Evolutionary conservation across 2,329 filamentous ascomycete genomes (phyloP), one percentile per base, ranked within the genome.

Genomic region (Periconia digitata): DNA sequence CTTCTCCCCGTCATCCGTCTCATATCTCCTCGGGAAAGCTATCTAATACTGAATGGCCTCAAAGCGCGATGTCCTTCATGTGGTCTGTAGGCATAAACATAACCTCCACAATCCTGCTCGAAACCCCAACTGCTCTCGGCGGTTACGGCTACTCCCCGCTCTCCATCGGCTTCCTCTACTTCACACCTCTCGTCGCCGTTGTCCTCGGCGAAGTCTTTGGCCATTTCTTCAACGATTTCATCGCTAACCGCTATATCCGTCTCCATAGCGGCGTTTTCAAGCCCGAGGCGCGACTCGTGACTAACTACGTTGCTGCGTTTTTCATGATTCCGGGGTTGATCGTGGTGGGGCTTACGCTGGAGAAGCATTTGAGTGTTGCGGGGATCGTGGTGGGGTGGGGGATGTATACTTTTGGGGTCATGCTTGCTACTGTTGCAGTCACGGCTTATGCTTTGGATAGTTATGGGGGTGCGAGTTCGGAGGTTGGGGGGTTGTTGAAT

Each of bases 161-260:
- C 36, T 58, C 58, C 10, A 50, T 65, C 23, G 65, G 68, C 7
- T 59, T 59, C 22, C 56, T 68, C n/a, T 68, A 64, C 53, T 59
- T 71, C 35, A 66, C 69, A 1, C 68, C 69, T 3, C 65, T 71
- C 37, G 58, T 72, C 23, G 69, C 65, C 8, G 68, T 67, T 34
- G 21, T 60, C 8, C 34, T 68, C 16, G 67, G 65, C 16, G 66
- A 70, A 47, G 24, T 59, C 27, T 70, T 64, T 53, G 68, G 69
- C 38, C 64, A 71, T 45, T 71, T 62, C 55, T 70, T 71, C 58
- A 71, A 71, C 49, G 67, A 71, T 49, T 70, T 59, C 43, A 58
- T 71, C 36, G 60, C 57, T 16, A 51, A 55, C 21, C 59, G 64
- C 39, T 69, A 72, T 44, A 61, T 71, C 23, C 48, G 52, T 7